Evolutionary conservation across 495 filamentous ascomycete species (phyloP).

Genomic region (Neurospora africana): DNA sequence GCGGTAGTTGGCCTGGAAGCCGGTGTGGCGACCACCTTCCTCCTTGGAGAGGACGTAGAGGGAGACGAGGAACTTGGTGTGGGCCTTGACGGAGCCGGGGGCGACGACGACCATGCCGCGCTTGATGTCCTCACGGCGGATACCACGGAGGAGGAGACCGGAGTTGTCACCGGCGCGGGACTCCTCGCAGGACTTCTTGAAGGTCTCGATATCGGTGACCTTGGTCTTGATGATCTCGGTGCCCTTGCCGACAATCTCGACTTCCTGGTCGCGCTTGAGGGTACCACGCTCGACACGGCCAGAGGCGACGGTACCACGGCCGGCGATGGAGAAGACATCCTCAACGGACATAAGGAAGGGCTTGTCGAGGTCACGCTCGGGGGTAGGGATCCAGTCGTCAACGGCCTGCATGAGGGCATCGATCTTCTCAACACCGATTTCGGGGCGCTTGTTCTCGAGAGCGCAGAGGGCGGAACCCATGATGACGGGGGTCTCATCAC

Average conservation of each 20-base stretch:
- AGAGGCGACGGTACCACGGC: slow-evolving; percentile 92
- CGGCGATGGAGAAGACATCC: slow-evolving; percentile 96
- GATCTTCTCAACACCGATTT: slow-evolving; percentile 78
- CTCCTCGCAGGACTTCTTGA: slow-evolving; percentile 97
- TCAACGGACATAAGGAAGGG: slow-evolving; percentile 98
- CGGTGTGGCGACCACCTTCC: slow-evolving; percentile 91
- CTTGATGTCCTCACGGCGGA: slow-evolving; percentile 84
- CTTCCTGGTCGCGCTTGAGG: slow-evolving; percentile 83
- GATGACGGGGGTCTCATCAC: slow-evolving; percentile 92
- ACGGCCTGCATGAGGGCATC: slow-evolving; percentile 82
- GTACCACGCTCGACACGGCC: slow-evolving; percentile 94
- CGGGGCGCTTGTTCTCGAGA: slow-evolving; percentile 74
- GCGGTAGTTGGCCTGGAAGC: slow-evolving; percentile 86
- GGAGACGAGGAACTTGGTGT: slow-evolving; percentile 84
- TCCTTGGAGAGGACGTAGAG: slow-evolving; percentile 97
- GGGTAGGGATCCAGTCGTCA: slow-evolving; percentile 93
- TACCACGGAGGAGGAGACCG: slow-evolving; percentile 88
- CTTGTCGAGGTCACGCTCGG: slow-evolving; percentile 82
- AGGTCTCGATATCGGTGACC: slow-evolving; percentile 98
- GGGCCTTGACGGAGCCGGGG: slow-evolving; percentile 67
- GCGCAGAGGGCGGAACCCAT: slow-evolving; percentile 94
- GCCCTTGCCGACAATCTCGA: slow-evolving; percentile 85
- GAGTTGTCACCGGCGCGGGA: slow-evolving; percentile 94
- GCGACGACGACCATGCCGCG: slow-evolving; percentile 87
- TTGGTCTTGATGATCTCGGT: slow-evolving; percentile 81